Base-by-base conservation (phyloP, 805 yeast genomes). In the Schizosaccharomyces japonicus region DNA sequence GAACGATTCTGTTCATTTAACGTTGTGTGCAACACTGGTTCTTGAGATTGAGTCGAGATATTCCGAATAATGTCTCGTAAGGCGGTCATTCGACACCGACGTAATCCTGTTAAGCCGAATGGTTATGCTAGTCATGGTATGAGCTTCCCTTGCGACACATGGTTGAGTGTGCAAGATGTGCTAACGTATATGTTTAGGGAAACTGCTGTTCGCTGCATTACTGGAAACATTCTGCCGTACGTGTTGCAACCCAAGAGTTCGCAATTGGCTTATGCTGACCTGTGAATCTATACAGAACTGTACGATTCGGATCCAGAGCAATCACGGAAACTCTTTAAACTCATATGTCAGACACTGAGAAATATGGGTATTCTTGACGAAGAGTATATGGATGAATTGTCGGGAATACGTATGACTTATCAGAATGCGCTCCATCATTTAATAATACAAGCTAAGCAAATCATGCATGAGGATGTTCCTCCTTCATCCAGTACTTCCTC, bases 321-420 rank as follows among this genome's bases (percentile, higher is more conserved):
- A 4, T 45, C 47, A 21, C 17, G 19, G 26, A 7, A 27, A 26
- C 39, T 45, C 27, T 45, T 45, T 31, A n/a, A 21, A 3, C 27
- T 45, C 17, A 45, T 45, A 15, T 45, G 47, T 21, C 28, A 31
- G 7, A 29, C 34, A 10, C 26, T 45, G n/a, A 17, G 30, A 21
- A 17, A 26, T 17, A 45, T 45, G 13, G 39, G 47, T 15, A 30
- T 45, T 25, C 15, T 45, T 6, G 47, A 45, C 11, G 39, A 45
- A 21, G 47, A 45, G 39, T 42, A 42, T 15, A 42, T 42, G 17
- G 46, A 42, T 3, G 46, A 42, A 29, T 28, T 42, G 23, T 19
- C 33, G 5, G 46, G 32, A 7, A 21, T 42, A 8, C 30, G 46
- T 23, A 15, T 21, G 15, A 42, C 30, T 1, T 42, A 42, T 29